Conservation (phyloP, 768 basidiomycete genomes). For the Coprinopsis sp. region DNA sequence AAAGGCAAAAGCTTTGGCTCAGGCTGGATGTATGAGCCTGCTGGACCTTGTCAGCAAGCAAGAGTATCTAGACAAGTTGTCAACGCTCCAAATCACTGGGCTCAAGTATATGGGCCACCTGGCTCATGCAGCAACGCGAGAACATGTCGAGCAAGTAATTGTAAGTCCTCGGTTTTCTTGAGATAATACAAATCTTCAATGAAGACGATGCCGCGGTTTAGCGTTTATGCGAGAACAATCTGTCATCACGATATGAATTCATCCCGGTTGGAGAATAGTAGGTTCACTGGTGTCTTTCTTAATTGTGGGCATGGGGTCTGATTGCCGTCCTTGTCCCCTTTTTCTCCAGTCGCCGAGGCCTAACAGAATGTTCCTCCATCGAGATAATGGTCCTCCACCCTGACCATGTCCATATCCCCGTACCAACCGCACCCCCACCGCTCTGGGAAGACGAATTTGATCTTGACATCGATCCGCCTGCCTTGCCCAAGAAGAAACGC, state of each 20-base stretch:
- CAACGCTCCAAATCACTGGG: conserved; percentile 30
- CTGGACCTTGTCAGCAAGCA: conserved; percentile 36
- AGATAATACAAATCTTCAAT: neutral
- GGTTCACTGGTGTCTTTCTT: neutral
- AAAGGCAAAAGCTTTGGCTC: conserved; percentile 42
- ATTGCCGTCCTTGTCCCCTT: neutral
- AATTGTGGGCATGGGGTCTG: too few species aligned
- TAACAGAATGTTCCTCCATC: conserved; percentile 1
- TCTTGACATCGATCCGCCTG: neutral
- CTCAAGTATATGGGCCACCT: conserved; percentile 39
- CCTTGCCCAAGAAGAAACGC: conserved; percentile 2
- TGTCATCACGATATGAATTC: conserved; percentile 3
- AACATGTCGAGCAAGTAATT: conserved; percentile 1
- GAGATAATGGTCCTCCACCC: conserved; percentile 4
- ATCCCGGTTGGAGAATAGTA: conserved; percentile 10
- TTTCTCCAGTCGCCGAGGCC: conserved; percentile 3
- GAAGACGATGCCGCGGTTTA: neutral
- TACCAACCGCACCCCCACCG: conserved; percentile 3
- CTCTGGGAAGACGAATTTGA: neutral
- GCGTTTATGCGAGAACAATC: neutral
- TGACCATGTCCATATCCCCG: conserved; percentile 6
- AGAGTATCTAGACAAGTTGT: conserved; percentile 35
- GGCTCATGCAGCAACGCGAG: conserved; percentile 13
- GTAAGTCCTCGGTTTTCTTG: conserved; percentile 3
- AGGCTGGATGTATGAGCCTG: conserved; percentile 44